Evolutionary conservation across 441 rosid species (phyloP), one percentile per base, ranked within the genome.

Genomic region (California macrophylla): DNA sequence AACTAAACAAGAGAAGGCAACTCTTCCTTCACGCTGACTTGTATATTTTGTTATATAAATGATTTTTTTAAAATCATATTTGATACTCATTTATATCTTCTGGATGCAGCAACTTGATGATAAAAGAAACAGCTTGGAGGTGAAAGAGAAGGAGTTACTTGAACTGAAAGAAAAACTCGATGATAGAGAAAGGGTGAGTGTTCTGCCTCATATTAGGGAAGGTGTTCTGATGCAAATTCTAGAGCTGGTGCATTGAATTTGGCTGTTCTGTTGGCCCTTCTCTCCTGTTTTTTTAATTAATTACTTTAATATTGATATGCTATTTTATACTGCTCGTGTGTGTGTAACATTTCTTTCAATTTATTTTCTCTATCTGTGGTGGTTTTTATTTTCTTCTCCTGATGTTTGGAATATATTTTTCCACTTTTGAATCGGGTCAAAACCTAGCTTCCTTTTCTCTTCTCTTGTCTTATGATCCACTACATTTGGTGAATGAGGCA

Each of bases 121-220:
- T 74, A 50, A 75, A 65, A 79, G 74, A 81, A 85, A 89, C 78
- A 87, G 79, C 47, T 62, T 91, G 68, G 95, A 85, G 82, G 66
- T 67, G 67, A 88, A 85, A 79, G 98, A 83, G 75, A 79, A 70
- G 74, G 89, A 94, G 78, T 75, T 94, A 42, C 75, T 64, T 73
- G 76, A 68, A 26, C 61, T 85, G 42, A 94, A 94, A 82, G 96
- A 90, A 76, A 89, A 84, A 78, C 87, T 94, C 38, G 82, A 85
- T 75, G 89, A 83, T 66, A 84, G 97, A 83, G 96, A 94, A 79
- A 87, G 78, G 80, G 96, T 84, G 78, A 81, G 86, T 58, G 50
- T n/a, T 18, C 9, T 75, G 76, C 54, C 69, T 32, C 20, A 50
- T 30, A 38, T 30, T 29, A n/a, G 54, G 32, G 42, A 30, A 66